Percentiles rank a stretch among this genome's conserved stretches.
These are phyloP conservation scores for Orbilia brochopaga DNA, from an alignment of 2,329 filamentous ascomycete species.

Conservation along the genomic window DNA sequence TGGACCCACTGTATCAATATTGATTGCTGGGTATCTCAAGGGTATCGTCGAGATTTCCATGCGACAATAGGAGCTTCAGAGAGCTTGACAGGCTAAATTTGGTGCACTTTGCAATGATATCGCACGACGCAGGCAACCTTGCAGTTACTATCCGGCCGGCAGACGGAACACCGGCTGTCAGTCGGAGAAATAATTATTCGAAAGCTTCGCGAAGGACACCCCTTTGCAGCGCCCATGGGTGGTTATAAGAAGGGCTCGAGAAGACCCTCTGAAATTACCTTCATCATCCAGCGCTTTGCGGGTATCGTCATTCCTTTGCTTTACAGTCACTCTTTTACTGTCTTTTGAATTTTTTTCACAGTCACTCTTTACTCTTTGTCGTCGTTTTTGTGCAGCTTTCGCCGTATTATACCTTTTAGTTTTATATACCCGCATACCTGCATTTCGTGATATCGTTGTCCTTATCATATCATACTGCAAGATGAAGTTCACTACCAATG, in stretches of 20 bases:
- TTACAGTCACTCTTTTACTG: conserved; percentile 17
- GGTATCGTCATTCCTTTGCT: conserved; percentile 26
- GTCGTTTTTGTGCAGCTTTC: conserved; percentile 13
- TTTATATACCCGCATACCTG: too few relatives aligned
- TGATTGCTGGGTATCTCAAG: conserved; percentile 3
- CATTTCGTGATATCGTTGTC: conserved; percentile 3
- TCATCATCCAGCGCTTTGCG: conserved; percentile 28
- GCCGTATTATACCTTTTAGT: conserved; percentile 10
- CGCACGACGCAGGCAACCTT: too few relatives aligned
- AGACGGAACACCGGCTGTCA: conserved; percentile 11
- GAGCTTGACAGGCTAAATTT: conserved; percentile 2
- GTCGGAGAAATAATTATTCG: conserved; percentile 1
- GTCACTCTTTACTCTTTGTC: conserved; percentile 33
- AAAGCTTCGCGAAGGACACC: not conserved
- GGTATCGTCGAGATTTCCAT: not conserved
- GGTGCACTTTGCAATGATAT: not conserved
- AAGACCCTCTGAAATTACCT: conserved; percentile 3
- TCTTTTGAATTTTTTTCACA: conserved; percentile 14
- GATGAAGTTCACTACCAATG: conserved; percentile 29
- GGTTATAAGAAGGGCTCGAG: conserved; percentile 21
- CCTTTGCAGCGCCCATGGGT: not conserved
- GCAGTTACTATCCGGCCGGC: too few relatives aligned
- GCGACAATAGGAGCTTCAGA: conserved; percentile 5
- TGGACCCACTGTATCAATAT: conserved; percentile 5
- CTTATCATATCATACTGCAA: not conserved